These are phyloP conservation scores for Plasmodiophora brassicae DNA, from an alignment of 208 protist genomes.

Conservation along the genomic window DNA sequence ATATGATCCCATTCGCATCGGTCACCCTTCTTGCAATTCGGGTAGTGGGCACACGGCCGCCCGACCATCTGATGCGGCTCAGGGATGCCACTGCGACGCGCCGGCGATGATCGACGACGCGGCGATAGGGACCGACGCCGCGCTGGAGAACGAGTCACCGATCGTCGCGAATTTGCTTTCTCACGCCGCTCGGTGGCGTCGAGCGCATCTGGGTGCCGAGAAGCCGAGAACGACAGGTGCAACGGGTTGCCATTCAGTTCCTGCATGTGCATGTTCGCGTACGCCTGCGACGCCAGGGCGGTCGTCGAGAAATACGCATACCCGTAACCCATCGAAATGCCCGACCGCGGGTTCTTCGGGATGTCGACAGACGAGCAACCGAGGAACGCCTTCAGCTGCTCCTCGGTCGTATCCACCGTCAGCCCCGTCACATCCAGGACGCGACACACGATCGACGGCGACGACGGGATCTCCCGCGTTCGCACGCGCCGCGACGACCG, in stretches of 20 bases:
- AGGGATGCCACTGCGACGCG: not conserved
- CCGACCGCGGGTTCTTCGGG: not conserved
- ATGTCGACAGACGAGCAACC: conserved; percentile 2
- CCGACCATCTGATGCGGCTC: too few relatives aligned
- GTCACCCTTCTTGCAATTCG: conserved; percentile 13
- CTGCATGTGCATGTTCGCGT: not conserved
- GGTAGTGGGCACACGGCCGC: not conserved
- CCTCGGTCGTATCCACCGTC: not conserved
- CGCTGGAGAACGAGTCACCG: too few relatives aligned
- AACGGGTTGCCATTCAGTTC: not conserved
- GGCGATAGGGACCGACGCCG: not conserved
- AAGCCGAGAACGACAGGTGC: not conserved
- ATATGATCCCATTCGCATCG: not conserved
- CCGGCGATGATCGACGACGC: not conserved
- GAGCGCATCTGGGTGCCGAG: not conserved
- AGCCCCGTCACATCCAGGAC: not conserved
- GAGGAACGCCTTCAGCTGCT: conserved; percentile 17
- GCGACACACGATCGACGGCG: not conserved
- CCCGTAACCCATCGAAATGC: not conserved
- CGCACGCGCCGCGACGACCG: too few relatives aligned
- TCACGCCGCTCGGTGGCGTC: not conserved
- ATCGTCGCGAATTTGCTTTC: too few relatives aligned
- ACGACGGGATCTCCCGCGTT: not conserved
- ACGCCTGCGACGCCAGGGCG: not conserved
- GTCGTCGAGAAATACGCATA: conserved; percentile 23